Evolutionary conservation across 345 rosid species (phyloP), one percentile per base, ranked within the genome.

Genomic region (Physaria fendleri): DNA sequence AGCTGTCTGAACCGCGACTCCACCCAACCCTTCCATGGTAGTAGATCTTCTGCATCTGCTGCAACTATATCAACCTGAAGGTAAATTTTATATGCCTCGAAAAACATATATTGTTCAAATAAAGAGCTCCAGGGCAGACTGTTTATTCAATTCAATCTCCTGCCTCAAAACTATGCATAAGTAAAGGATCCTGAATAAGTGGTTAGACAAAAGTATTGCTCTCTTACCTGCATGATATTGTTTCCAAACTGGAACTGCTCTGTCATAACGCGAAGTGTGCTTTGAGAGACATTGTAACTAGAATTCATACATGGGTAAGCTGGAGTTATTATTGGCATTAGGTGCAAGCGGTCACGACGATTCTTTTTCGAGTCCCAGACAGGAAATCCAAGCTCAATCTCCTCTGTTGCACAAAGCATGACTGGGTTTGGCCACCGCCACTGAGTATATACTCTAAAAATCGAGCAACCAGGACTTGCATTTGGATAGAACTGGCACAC

Each of bases 391-490:
- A 75, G 84, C 25, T 75, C 79, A 65, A 78, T 81, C 68, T 80
- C 88, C 67, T 81, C 84, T 35, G 83, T 83, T 2, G 84, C 59
- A 71, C 90, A 83, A 12, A 86, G 74, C 90, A 86, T 81, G 42
- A 86, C 95, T 23, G 95, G 95, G 55, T 81, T 83, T 8, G 95
- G 95, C 95, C 95, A 86, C 40, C 80, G 82, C 90, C 90, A 86
- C 30, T 72, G 85, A 33, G 85, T 78, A 41, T 77, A 81, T 5
- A 83, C 90, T 74, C 85, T 68, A 81, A 86, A 60, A 82, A 86
- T 2, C 88, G 76, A 57, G 90, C 77, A 55, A 83, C 82, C 59
- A 83, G 90, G 90, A 64, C 78, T 69, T 11, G 95, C 95, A 59
- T 82, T 80, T 20, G 95, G 95, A 78, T 83, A 86, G 47, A 83